Evolutionary conservation across 768 basidiomycete genomes (phyloP).

Genomic region (Tubosaeta brunneosetosa): DNA sequence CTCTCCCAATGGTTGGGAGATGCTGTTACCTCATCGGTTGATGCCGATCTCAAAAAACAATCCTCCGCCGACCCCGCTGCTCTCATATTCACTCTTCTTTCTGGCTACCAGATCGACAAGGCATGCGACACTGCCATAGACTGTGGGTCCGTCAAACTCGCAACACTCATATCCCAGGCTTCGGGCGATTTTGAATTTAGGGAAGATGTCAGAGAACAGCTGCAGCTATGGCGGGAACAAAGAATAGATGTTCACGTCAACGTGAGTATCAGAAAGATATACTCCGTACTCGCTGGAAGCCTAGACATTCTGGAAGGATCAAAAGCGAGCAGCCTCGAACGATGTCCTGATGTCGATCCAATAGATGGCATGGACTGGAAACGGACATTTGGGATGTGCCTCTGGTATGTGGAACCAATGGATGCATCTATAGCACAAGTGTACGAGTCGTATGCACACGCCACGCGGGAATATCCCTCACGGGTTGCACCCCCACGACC

Average conservation of each 20-base stretch:
- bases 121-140: conserved; percentile 74
- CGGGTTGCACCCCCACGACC: conserved; percentile 53
- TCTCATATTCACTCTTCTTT: conserved; percentile 70
- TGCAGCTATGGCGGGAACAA: conserved; percentile 80
- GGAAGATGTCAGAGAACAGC: conserved; percentile 66
- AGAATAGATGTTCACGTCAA: conserved; percentile 65
- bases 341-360: conserved; percentile 56
- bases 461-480: conserved; percentile 34
- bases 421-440: conserved; percentile 68
- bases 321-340: conserved; percentile 47
- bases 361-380: conserved; percentile 88
- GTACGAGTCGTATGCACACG: conserved; percentile 55
- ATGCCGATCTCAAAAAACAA: conserved; percentile 59
- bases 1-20: conserved; percentile 83
- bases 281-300: conserved; percentile 79
- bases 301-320: conserved; percentile 54
- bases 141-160: conserved; percentile 75
- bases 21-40: conserved; percentile 64
- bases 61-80: conserved; percentile 42
- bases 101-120: conserved; percentile 83
- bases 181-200: conserved; percentile 73
- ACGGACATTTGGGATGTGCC: conserved; percentile 79
- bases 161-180: conserved; percentile 84
- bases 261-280: conserved; percentile 68
- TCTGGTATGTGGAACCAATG: conserved; percentile 83